These are phyloP conservation scores for Tetradesmus lagerheimii DNA, from an alignment of 139 green algal species.

Conservation along the genomic window DNA sequence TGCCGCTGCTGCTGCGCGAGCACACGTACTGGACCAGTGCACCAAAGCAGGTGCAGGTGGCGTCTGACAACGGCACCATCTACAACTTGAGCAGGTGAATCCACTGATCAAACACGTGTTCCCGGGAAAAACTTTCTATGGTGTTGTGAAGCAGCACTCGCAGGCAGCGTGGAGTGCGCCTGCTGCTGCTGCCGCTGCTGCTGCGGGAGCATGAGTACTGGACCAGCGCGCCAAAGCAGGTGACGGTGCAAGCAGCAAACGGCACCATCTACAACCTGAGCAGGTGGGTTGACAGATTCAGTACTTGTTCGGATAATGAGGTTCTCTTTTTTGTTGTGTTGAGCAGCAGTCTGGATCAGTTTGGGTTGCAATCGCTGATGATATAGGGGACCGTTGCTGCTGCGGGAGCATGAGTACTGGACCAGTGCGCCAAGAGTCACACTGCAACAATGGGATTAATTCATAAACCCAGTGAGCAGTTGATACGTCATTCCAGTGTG, in stretches of 20 bases:
- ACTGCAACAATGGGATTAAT: too few species aligned
- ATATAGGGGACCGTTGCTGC: not conserved
- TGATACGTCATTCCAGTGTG: too few species aligned
- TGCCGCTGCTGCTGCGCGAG: slow-evolving; percentile 54
- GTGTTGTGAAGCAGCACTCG: too few species aligned
- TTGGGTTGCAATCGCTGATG: too few species aligned
- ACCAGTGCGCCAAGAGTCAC: not conserved
- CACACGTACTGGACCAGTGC: slow-evolving; percentile 82
- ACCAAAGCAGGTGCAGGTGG: slow-evolving; percentile 62
- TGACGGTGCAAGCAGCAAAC: slow-evolving; percentile 50
- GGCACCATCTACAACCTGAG: slow-evolving; percentile 5
- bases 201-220: not conserved
- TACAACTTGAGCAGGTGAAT: slow-evolving; percentile 46
- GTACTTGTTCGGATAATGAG: too few species aligned
- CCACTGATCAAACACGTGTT: too few species aligned
- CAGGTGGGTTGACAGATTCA: not conserved
- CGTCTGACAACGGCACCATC: not conserved
- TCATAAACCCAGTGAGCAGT: too few species aligned
- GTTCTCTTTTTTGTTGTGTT: too few species aligned
- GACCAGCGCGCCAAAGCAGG: not conserved
- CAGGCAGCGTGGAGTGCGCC: too few species aligned
- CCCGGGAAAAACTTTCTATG: too few species aligned
- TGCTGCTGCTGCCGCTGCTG: not conserved
- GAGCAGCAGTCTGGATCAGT: too few species aligned
- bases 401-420: not conserved